Evolutionary conservation across 2,329 filamentous ascomycete genomes (phyloP).

Genomic region (Arachnopeziza araneosa): DNA sequence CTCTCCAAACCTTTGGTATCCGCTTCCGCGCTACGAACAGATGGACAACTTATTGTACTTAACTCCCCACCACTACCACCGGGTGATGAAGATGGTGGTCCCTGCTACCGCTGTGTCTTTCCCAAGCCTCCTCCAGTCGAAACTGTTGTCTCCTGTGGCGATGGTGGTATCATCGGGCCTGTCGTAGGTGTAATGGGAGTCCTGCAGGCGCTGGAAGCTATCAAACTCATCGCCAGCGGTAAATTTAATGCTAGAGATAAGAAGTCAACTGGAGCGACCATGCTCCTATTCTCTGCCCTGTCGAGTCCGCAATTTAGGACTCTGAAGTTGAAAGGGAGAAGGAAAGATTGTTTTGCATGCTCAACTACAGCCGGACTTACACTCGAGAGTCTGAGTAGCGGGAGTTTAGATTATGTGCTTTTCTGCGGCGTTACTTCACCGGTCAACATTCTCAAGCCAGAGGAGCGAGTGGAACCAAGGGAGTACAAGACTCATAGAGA

Average conservation of each 20-base stretch:
- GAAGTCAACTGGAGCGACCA: slow-evolving; percentile 20
- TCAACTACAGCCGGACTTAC: slow-evolving; percentile 59
- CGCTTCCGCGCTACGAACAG: slow-evolving; percentile 80
- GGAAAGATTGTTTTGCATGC: slow-evolving; percentile 72
- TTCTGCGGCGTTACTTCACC: slow-evolving; percentile 69
- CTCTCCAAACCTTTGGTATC: slow-evolving; percentile 76
- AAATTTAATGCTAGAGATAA: slow-evolving; percentile 18
- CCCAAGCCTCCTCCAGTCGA: slow-evolving; percentile 79
- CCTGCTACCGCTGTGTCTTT: slow-evolving; percentile 93
- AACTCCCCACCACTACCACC: slow-evolving; percentile 68
- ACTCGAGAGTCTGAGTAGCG: slow-evolving; percentile 52
- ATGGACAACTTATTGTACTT: slow-evolving; percentile 84
- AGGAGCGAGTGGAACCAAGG: slow-evolving; percentile 62
- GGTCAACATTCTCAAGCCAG: slow-evolving; percentile 49
- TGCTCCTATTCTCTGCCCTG: slow-evolving; percentile 49
- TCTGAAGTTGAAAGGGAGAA: slow-evolving; percentile 65
- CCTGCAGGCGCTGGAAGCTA: slow-evolving; percentile 80
- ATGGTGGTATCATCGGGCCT: slow-evolving; percentile 87
- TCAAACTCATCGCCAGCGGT: slow-evolving; percentile 65
- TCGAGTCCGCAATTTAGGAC: slow-evolving; percentile 59
- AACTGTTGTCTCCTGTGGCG: slow-evolving; percentile 79
- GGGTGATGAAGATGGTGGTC: slow-evolving; percentile 57
- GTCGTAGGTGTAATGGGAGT: slow-evolving; percentile 93
- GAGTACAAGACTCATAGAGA: slow-evolving; percentile 44
- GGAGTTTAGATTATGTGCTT: slow-evolving; percentile 73